Base-by-base conservation (phyloP, 257 asterid species). In the Ehretia macrophylla region DNA sequence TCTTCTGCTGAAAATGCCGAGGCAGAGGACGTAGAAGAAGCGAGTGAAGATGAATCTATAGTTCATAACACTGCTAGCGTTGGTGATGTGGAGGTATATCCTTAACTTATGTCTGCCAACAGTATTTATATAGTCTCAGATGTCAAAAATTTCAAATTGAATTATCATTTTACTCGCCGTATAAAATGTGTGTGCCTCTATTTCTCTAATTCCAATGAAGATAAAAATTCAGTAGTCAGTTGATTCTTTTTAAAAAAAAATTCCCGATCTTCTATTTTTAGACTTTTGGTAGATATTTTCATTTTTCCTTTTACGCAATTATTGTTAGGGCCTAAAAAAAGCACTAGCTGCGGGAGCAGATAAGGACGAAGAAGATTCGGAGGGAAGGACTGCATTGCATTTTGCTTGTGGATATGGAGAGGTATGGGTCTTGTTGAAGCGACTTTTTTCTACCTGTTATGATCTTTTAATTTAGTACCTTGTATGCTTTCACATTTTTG, bases 381-480 rank as follows among this genome's bases (percentile, higher is more conserved):
- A 87, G 79, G 97, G 96, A 74, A 87, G 97, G 78, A 93, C 99
- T 6, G 97, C 97, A n/a, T 76, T 93, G 76, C 99, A 90, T 81
- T 90, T 93, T 79, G 89, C 99, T 17, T 93, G 99, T 74, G 97
- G 99, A 70, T 87, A 93, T 61, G 99, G 99, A 60, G 97, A 90
- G 97, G 99, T 93, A 82, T 5, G 10, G 32, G 11, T 35, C 40
- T n/a, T 11, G 27, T 14, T 11, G 9, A 59, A 45, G 27, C 22
- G 11, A n/a, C 37, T 51, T 22, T 58, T 4, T 59, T 44, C 9
- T 17, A 10, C 45, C 18, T 17, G 35, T 47, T 55, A 56, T 19
- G 14, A 11, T 52, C 54, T 45, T 40, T 32, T 46, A 45, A 14
- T 20, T 32, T 17, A 32, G 18, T 40, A 56, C 17, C 1, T 16